Evolutionary conservation across 768 basidiomycete genomes (phyloP).

Genomic region (Piloderma croceum): DNA sequence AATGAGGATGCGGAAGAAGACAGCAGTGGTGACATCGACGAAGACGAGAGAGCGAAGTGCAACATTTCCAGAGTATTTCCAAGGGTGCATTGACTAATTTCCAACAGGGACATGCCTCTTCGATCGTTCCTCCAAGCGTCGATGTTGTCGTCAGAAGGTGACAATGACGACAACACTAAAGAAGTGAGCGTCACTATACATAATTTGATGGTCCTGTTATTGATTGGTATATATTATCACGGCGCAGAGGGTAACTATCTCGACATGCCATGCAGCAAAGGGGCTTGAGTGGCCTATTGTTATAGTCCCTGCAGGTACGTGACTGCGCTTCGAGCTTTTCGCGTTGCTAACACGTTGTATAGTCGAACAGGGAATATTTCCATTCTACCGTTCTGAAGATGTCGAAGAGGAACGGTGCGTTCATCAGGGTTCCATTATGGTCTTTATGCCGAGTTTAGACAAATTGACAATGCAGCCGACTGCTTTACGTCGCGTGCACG

Average conservation of each 20-base stretch:
- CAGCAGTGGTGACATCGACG: neutral
- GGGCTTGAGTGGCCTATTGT: slow-evolving; percentile 92
- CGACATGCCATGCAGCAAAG: slow-evolving; percentile 87
- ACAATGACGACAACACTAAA: slow-evolving; percentile 45
- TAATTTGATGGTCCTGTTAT: neutral
- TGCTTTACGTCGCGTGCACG: slow-evolving; percentile 87
- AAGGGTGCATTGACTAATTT: neutral
- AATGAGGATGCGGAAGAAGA: slow-evolving; percentile 31
- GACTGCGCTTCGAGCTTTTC: neutral
- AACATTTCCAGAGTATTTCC: neutral
- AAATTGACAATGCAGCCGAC: slow-evolving; percentile 55
- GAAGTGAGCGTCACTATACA: slow-evolving; percentile 28
- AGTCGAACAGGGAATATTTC: slow-evolving; percentile 75
- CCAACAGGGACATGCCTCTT: slow-evolving; percentile 48
- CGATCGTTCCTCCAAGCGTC: slow-evolving; percentile 73
- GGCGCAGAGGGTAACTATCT: slow-evolving; percentile 70
- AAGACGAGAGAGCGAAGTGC: neutral
- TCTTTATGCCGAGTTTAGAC: neutral
- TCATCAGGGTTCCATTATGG: neutral
- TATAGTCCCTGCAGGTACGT: slow-evolving; percentile 63
- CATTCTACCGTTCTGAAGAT: slow-evolving; percentile 69
- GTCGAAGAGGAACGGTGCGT: slow-evolving; percentile 74
- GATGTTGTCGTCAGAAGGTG: slow-evolving; percentile 77
- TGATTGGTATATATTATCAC: neutral
- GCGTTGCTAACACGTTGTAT: too few species aligned